Conservation (phyloP, 2,329 filamentous ascomycete genomes). For the Lomentospora prolificans region DNA sequence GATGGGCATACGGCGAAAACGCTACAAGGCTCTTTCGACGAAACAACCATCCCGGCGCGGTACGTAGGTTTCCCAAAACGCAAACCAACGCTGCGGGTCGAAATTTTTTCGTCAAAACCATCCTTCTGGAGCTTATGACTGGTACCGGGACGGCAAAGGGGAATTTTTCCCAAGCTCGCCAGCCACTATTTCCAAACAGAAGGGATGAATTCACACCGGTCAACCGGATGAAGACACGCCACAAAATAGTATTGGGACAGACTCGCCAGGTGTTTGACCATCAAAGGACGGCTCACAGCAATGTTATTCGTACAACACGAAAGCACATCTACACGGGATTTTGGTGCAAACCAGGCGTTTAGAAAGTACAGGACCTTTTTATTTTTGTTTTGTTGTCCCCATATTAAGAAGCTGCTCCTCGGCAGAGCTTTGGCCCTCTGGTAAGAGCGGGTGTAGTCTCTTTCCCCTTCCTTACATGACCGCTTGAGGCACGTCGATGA, state of each 20-base stretch:
- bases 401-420: neutral
- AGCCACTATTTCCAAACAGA: neutral
- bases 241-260: neutral
- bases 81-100: neutral
- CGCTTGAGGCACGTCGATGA: neutral
- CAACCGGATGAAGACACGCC: neutral
- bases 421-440: neutral
- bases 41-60: neutral
- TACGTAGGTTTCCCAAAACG: neutral
- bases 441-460: neutral
- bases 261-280: neutral
- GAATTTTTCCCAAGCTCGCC: neutral
- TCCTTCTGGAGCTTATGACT: neutral
- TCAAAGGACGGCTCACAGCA: too few species aligned
- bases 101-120: constrained; percentile 3
- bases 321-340: neutral
- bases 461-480: too few species aligned
- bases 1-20: too few species aligned
- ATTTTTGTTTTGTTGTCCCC: neutral
- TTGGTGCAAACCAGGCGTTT: constrained; percentile 1
- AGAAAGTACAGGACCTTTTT: neutral
- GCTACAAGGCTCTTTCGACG: neutral
- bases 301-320: neutral
- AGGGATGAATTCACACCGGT: neutral
- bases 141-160: neutral